Evolutionary conservation across 331 rosid genomes (phyloP).

Genomic region (Cydonia oblonga): DNA sequence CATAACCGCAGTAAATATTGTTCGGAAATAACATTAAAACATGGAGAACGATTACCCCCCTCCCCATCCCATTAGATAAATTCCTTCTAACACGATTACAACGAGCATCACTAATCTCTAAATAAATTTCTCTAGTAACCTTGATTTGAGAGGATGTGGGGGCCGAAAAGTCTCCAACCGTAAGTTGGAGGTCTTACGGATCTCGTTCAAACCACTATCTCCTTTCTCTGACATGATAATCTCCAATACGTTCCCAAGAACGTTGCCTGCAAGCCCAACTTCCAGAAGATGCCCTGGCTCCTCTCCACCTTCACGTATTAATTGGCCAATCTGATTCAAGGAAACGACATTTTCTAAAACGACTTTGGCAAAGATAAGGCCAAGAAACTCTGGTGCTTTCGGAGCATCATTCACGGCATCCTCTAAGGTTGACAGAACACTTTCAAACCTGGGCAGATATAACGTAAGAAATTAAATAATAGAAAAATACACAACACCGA

Average conservation of each 20-base stretch:
- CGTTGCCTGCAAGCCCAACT: conserved; percentile 68
- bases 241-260: conserved; percentile 67
- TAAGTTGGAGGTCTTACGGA: conserved; percentile 33
- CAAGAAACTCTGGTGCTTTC: conserved; percentile 70
- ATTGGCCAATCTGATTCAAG: conserved; percentile 46
- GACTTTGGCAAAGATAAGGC: conserved; percentile 38
- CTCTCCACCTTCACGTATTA: conserved; percentile 62
- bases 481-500: background rate
- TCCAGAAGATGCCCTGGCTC: conserved; percentile 48
- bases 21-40: conserved; percentile 23
- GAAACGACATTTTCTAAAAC: conserved; percentile 44
- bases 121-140: conserved; percentile 63
- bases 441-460: conserved; percentile 47
- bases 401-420: conserved; percentile 87
- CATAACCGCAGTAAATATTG: conserved; percentile 23
- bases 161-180: conserved; percentile 53
- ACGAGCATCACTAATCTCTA: conserved; percentile 50
- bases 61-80: background rate
- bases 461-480: background rate
- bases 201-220: conserved; percentile 37
- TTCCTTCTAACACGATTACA: conserved; percentile 20
- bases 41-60: conserved; percentile 14
- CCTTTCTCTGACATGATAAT: conserved; percentile 47
- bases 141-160: conserved; percentile 38
- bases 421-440: conserved; percentile 55